Evolutionary conservation across 2,329 filamentous ascomycete genomes (phyloP).

Genomic region (Penicillium sp.): DNA sequence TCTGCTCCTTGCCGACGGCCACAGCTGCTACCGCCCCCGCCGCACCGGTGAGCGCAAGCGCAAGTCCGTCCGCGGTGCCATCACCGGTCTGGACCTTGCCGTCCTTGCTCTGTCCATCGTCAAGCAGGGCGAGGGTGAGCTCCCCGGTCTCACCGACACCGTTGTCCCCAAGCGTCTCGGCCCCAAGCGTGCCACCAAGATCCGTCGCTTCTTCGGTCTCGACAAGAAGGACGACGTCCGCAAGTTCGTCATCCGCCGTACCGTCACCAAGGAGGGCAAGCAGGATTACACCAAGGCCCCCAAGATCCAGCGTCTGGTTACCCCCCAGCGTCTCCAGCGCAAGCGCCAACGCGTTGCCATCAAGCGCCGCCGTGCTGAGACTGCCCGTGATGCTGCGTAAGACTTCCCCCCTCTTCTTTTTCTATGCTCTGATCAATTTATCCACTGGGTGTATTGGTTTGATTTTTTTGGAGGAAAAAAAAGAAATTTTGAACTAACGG

Average conservation of each 20-base stretch:
- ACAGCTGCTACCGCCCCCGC: conserved; percentile 98
- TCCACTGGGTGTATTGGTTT: conserved; percentile 1
- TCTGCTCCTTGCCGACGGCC: conserved; percentile 90
- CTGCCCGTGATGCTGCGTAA: conserved; percentile 98
- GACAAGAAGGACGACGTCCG: conserved; percentile 99
- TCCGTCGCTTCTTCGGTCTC: conserved; percentile 99
- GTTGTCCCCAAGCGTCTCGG: conserved; percentile 99
- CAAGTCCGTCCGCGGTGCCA: conserved; percentile 97
- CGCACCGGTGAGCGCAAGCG: conserved; percentile 98
- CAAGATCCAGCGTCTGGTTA: conserved; percentile 99
- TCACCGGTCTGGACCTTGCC: conserved; percentile 91
- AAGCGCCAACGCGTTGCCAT: conserved; percentile 97
- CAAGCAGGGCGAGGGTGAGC: conserved; percentile 94
- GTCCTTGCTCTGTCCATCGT: conserved; percentile 93
- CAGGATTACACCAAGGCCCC: conserved; percentile 99
- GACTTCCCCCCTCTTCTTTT: conserved; percentile 44
- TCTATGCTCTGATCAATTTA: not conserved
- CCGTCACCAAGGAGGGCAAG: conserved; percentile 95
- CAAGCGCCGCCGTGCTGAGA: conserved; percentile 96
- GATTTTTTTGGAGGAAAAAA: conserved; percentile 34
- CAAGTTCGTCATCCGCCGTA: conserved; percentile 99
- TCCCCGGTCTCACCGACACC: conserved; percentile 95
- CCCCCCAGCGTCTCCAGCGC: conserved; percentile 99
- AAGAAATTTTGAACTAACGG: conserved; percentile 24
- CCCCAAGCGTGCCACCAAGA: conserved; percentile 99